phyloP scores from a whole-genome alignment of 768 basidiomycete genomes.

The Krasilnikovozyma curviuscula region DNA sequence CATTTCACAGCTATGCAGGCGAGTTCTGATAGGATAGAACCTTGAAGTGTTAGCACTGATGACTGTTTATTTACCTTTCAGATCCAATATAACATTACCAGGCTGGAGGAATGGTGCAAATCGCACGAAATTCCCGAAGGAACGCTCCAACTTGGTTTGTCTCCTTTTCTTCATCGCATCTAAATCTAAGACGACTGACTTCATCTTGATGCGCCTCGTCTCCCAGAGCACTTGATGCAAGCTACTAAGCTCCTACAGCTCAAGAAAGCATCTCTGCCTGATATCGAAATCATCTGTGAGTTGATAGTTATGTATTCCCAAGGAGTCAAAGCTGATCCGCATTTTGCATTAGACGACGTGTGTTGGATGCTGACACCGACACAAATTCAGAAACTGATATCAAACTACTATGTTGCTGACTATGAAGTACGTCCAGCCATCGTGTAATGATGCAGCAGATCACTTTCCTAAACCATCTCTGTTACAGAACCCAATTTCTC shows the following conservation, averaged over 20 bases:
- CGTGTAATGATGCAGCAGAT: not conserved
- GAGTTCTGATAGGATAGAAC: too few relatives aligned
- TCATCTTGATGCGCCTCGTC: too few relatives aligned
- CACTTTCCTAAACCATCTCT: constrained; percentile 5
- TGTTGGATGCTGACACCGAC: constrained; percentile 99
- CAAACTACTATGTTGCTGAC: constrained; percentile 95
- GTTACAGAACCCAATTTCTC: constrained; percentile 74
- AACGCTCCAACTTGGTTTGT: constrained; percentile 75
- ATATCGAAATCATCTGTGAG: constrained; percentile 81
- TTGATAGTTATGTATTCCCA: not conserved
- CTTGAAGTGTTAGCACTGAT: too few relatives aligned
- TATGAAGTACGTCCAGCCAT: constrained; percentile 54
- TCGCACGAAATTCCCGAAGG: constrained; percentile 99
- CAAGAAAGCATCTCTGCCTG: constrained; percentile 87
- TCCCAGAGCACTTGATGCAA: constrained; percentile 99
- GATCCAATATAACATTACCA: constrained; percentile 96
- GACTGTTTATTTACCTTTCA: constrained; percentile 54
- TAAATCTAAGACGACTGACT: too few relatives aligned
- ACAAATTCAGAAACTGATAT: constrained; percentile 98
- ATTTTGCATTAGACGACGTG: constrained; percentile 35
- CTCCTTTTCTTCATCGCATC: too few relatives aligned
- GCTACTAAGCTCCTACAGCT: constrained; percentile 93
- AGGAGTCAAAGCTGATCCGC: not conserved
- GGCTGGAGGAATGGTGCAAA: constrained; percentile 42
- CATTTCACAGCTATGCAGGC: too few relatives aligned